Conservation (phyloP, 768 basidiomycete genomes). For the Tremella fuciformis region DNA sequence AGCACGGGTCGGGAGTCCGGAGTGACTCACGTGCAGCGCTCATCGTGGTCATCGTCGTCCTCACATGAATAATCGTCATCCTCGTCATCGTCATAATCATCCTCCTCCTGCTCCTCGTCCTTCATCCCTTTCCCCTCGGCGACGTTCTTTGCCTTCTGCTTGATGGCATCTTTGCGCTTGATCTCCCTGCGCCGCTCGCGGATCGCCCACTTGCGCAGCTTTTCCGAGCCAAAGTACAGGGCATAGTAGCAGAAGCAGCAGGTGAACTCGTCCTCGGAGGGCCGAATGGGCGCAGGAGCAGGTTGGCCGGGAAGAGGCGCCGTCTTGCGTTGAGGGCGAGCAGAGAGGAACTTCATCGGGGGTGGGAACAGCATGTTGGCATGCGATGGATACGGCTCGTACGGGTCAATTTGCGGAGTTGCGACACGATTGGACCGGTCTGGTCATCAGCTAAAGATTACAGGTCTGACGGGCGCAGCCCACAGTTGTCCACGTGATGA, state of each 20-base stretch:
- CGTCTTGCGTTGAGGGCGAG: conserved; percentile 26
- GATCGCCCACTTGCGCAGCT: conserved; percentile 64
- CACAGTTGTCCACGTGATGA: conserved; percentile 84
- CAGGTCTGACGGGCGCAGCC: conserved; percentile 9
- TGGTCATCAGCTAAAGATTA: conserved; percentile 17
- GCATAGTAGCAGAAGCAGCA: conserved; percentile 92
- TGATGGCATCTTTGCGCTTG: conserved; percentile 33
- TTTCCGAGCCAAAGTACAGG: conserved; percentile 82
- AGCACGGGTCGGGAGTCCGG: background rate
- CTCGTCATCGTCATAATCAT: conserved; percentile 30
- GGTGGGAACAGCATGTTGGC: conserved; percentile 43
- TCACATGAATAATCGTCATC: conserved; percentile 9
- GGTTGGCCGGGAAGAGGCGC: conserved; percentile 13
- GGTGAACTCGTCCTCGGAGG: conserved; percentile 78
- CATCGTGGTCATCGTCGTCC: conserved; percentile 26
- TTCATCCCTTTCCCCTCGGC: conserved; percentile 38
- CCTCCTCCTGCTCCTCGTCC: conserved; percentile 21
- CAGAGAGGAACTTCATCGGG: conserved; percentile 44
- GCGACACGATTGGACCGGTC: conserved; percentile 41
- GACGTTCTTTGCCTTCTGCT: conserved; percentile 43
- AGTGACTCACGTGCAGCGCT: conserved; percentile 31
- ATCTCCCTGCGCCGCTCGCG: conserved; percentile 75
- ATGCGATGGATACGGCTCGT: conserved; percentile 30
- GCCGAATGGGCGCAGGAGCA: conserved; percentile 31
- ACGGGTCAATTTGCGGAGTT: conserved; percentile 21